Conservation (phyloP, 495 filamentous ascomycete species). For the Hypoxylon crocopeplum region DNA sequence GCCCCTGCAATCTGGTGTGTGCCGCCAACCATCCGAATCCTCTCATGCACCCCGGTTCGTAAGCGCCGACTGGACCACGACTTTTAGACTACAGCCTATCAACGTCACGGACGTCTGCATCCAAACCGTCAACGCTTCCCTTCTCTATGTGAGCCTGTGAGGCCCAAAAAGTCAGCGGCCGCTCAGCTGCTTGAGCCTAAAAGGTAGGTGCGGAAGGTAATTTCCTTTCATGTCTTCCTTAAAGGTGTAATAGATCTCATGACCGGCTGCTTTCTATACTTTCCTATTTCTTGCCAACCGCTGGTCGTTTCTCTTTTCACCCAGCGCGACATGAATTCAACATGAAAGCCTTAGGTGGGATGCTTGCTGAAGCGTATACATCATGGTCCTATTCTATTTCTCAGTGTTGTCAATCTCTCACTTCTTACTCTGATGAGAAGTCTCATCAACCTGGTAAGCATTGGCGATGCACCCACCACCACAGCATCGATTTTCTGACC, state of each 20-base stretch:
- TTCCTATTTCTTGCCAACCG: conserved; percentile 34
- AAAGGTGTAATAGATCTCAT: conserved; percentile 38
- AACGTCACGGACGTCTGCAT: conserved; percentile 40
- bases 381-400: conserved; percentile 51
- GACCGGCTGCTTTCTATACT: conserved; percentile 40
- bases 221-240: conserved; percentile 32
- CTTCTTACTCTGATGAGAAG: conserved; percentile 46
- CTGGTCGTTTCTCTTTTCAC: conserved; percentile 37
- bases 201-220: conserved; percentile 35
- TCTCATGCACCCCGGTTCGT: conserved; percentile 50
- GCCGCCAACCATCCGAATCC: conserved; percentile 57
- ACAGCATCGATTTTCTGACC: conserved; percentile 16
- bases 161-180: conserved; percentile 36
- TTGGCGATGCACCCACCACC: conserved; percentile 4
- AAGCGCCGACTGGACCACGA: conserved; percentile 60
- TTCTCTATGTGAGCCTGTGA: conserved; percentile 33
- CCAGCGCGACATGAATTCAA: conserved; percentile 37
- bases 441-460: conserved; percentile 38
- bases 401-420: conserved; percentile 47
- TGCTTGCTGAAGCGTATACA: conserved; percentile 47
- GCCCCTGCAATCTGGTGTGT: conserved; percentile 49
- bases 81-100: conserved; percentile 54
- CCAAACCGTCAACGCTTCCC: conserved; percentile 40
- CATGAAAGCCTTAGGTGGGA: conserved; percentile 49
- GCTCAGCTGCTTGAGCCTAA: conserved; percentile 44